Conservation (phyloP, 2,329 filamentous ascomycete species). For the Fusarium zealandicum region DNA sequence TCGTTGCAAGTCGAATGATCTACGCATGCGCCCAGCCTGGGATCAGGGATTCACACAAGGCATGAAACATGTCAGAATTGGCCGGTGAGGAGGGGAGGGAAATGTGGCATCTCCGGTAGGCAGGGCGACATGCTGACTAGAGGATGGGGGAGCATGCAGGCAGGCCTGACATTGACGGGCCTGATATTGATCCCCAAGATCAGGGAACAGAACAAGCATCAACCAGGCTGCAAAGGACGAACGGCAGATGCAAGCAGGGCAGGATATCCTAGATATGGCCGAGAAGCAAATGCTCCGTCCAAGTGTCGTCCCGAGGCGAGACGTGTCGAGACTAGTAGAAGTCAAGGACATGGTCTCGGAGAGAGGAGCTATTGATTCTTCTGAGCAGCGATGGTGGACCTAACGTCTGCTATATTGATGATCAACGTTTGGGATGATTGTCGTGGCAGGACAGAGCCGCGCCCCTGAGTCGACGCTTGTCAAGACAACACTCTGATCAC, state of each 20-base stretch:
- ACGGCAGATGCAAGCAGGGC: slow-evolving; percentile 10
- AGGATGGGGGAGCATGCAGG: slow-evolving; percentile 1
- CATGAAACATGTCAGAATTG: slow-evolving; percentile 34
- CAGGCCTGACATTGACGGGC: slow-evolving; percentile 7
- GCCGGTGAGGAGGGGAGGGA: slow-evolving; percentile 28
- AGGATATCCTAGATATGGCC: slow-evolving; percentile 4
- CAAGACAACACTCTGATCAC: not conserved
- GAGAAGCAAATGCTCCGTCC: not conserved
- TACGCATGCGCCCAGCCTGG: slow-evolving; percentile 12
- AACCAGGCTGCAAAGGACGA: slow-evolving; percentile 14
- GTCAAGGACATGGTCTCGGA: too few relatives aligned
- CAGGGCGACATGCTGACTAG: slow-evolving; percentile 28
- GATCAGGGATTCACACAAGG: slow-evolving; percentile 24
- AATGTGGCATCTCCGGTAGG: slow-evolving; percentile 10
- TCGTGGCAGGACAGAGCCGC: not conserved
- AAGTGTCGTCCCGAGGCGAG: slow-evolving; percentile 1
- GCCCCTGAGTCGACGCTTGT: not conserved
- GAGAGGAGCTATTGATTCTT: not conserved
- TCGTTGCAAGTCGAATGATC: slow-evolving; percentile 23
- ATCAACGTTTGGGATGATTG: not conserved
- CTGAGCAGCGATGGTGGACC: not conserved
- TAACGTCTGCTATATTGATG: not conserved
- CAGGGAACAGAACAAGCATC: slow-evolving; percentile 31
- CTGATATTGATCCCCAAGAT: too few relatives aligned
- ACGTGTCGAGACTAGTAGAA: not conserved